Evolutionary conservation across 1,284 basidiomycete species (phyloP).

Genomic region (Trametes pubescens): DNA sequence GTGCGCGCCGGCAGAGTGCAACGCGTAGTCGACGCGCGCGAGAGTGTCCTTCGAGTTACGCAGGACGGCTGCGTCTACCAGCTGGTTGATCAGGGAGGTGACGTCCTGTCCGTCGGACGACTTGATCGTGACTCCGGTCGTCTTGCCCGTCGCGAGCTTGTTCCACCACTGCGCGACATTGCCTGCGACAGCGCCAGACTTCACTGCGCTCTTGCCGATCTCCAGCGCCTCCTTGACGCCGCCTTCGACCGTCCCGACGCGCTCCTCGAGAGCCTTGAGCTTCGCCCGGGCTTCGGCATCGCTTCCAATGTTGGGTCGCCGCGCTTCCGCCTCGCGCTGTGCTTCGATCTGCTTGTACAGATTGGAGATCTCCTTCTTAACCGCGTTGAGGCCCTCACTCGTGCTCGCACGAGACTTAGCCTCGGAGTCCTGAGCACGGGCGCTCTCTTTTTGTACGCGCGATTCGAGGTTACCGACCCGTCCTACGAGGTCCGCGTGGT

Average conservation of each 20-base stretch:
- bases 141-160: constrained; percentile 56
- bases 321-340: constrained; percentile 42
- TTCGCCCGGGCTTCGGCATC: constrained; percentile 67
- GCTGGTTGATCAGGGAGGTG: constrained; percentile 69
- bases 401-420: constrained; percentile 54
- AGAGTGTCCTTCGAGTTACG: constrained; percentile 80
- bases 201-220: constrained; percentile 58
- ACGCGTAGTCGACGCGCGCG: constrained; percentile 85
- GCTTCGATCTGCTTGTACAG: constrained; percentile 58
- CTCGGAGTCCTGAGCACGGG: constrained; percentile 62
- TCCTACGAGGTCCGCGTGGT: constrained; percentile 58
- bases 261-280: constrained; percentile 65
- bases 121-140: constrained; percentile 65
- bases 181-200: constrained; percentile 45
- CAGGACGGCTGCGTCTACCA: constrained; percentile 79
- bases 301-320: constrained; percentile 35
- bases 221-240: constrained; percentile 77
- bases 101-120: constrained; percentile 81
- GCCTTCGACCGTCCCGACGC: constrained; percentile 70
- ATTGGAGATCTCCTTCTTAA: constrained; percentile 64
- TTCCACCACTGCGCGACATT: constrained; percentile 64
- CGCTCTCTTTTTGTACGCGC: constrained; percentile 62
- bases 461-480: constrained; percentile 64
- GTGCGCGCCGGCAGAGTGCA: constrained; percentile 83
- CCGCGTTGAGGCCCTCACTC: constrained; percentile 53